These are phyloP conservation scores for Pachysolen tannophilus DNA, from an alignment of 805 yeast genomes.

Conservation along the genomic window DNA sequence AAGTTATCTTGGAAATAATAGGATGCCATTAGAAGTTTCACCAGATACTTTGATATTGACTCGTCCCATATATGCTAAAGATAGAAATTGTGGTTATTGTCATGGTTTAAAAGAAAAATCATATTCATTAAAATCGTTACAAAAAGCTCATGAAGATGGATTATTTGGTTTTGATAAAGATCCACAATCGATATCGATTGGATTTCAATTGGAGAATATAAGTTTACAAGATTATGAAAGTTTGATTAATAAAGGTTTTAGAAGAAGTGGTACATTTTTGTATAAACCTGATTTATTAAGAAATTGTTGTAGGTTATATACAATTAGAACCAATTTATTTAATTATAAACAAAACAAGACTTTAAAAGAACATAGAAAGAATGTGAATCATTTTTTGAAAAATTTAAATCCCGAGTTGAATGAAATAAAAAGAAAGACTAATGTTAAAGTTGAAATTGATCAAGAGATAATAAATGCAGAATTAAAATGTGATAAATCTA, in stretches of 20 bases:
- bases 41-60: constrained; percentile 28
- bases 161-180: too few relatives aligned
- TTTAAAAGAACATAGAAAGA: constrained; percentile 61
- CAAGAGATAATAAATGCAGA: constrained; percentile 12
- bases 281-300: constrained; percentile 57
- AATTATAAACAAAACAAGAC: constrained; percentile 35
- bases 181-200: constrained; percentile 22
- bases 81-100: constrained; percentile 68
- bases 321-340: constrained; percentile 55
- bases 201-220: constrained; percentile 35
- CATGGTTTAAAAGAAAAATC: constrained; percentile 33
- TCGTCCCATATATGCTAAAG: constrained; percentile 35
- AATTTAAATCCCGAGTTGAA: constrained; percentile 20
- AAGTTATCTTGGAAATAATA: too few relatives aligned
- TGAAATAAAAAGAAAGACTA: constrained; percentile 2
- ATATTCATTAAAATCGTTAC: constrained; percentile 28
- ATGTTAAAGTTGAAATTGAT: constrained; percentile 12
- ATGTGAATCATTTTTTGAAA: constrained; percentile 51
- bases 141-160: too few relatives aligned
- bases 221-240: constrained; percentile 48
- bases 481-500: constrained; percentile 4
- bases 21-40: constrained; percentile 5
- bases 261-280: constrained; percentile 65
- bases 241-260: constrained; percentile 64
- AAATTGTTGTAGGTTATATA: constrained; percentile 72